Evolutionary conservation across 1,284 basidiomycete genomes (phyloP), one percentile per base, ranked within the genome.

Genomic region (Ustilago nuda): DNA sequence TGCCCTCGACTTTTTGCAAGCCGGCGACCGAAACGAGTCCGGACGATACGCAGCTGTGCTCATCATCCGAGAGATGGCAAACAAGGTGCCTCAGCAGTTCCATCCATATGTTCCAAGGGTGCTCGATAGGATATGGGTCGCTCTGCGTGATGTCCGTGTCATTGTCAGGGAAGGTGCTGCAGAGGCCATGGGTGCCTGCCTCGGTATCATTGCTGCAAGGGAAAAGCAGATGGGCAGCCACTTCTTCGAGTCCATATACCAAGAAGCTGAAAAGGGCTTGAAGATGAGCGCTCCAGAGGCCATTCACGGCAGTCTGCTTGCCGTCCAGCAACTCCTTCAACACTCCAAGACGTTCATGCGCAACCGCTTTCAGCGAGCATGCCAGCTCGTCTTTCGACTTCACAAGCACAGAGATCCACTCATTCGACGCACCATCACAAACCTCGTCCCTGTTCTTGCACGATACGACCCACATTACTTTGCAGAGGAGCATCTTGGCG

Each of bases 301-400:
- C 32, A 94, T 98, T 50, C 94, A 99, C 78, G 97, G 96, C 1
- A 95, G 94, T 19, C 85, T 99, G 41, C 89, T 99, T 61, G 96
- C 95, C 12, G 94, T 95, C 85, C 92, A 94, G 59, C 94, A 97
- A 84, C 89, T 99, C 37, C 87, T 99, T 13, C 89, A 96, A 65
- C 94, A 98, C 85, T 95, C 94, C 39, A 94, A 94, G 77, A 94
- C 95, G 89, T 98, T 96, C 80, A 96, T 98, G 94, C 91, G 91
- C 79, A 93, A 96, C 72, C 92, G 92, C 55, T 98, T 95, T 83
- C 87, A 92, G 54, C 92, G 93, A 76, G 92, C 93, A 9, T 94
- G 94, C 72, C 95, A 98, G 75, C 92, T 94, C 77, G 94, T 98
- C 57, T 89, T 99, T 19, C 94, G 95, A 76, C 89, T 99, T 3